phyloP scores from a whole-genome alignment of 345 rosid genomes.

The Laguncularia racemosa region DNA sequence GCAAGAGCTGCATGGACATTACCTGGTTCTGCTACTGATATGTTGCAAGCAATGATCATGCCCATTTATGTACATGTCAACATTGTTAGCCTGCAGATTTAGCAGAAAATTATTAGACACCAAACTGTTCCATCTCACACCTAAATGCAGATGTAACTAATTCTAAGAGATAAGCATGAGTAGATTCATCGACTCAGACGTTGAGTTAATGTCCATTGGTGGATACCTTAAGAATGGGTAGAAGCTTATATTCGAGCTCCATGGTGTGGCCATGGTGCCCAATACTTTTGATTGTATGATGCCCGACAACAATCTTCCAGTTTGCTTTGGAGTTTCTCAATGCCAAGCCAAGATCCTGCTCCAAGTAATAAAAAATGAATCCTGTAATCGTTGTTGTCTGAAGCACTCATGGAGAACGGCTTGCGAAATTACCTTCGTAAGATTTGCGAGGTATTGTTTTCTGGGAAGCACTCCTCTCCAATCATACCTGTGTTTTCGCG shows the following conservation, averaged over 20 bases:
- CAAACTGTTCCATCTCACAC: not conserved
- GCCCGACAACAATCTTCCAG: slow-evolving; percentile 80
- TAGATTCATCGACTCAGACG: not conserved
- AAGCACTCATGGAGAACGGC: not conserved
- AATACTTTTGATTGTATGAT: slow-evolving; percentile 61
- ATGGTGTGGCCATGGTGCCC: slow-evolving; percentile 62
- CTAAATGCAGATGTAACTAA: not conserved
- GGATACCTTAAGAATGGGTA: slow-evolving; percentile 45
- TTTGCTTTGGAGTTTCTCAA: slow-evolving; percentile 38
- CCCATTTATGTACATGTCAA: slow-evolving; percentile 51
- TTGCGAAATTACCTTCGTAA: slow-evolving; percentile 20
- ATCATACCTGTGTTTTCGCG: slow-evolving; percentile 43
- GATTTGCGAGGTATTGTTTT: slow-evolving; percentile 26
- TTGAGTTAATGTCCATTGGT: not conserved
- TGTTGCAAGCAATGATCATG: slow-evolving; percentile 65
- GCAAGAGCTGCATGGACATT: slow-evolving; percentile 7
- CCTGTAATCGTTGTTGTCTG: not conserved
- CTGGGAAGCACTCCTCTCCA: slow-evolving; percentile 61
- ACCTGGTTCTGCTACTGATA: slow-evolving; percentile 32
- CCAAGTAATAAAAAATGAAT: not conserved
- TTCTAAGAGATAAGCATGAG: not conserved
- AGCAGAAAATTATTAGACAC: not conserved
- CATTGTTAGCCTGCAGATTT: slow-evolving; percentile 31
- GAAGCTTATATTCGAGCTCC: slow-evolving; percentile 43
- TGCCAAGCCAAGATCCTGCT: slow-evolving; percentile 36